Conservation (phyloP, 1,139 yeast species). For the Suhomyces bolitotheri region DNA sequence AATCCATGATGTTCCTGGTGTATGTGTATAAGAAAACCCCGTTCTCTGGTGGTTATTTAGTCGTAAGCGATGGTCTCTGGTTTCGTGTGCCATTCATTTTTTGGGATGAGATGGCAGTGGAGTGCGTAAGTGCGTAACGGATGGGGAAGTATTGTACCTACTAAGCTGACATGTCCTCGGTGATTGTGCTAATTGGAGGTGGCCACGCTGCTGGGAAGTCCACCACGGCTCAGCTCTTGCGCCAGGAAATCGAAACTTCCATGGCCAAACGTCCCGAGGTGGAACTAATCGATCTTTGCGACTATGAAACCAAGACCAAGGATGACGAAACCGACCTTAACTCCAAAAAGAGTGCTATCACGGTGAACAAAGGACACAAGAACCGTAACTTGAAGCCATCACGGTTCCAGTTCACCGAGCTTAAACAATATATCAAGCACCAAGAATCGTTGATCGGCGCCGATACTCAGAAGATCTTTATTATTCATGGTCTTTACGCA, state of each 20-base stretch:
- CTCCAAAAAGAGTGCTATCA: slow-evolving; percentile 31
- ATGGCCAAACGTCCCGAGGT: slow-evolving; percentile 22
- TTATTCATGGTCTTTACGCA: slow-evolving; percentile 82
- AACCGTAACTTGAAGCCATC: slow-evolving; percentile 39
- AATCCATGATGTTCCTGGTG: slow-evolving; percentile 28
- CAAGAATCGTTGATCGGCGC: slow-evolving; percentile 13
- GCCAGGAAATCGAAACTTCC: slow-evolving; percentile 26
- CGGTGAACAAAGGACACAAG: slow-evolving; percentile 23
- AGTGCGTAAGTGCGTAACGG: no score
- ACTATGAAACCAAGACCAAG: slow-evolving; percentile 21
- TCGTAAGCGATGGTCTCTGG: neutral
- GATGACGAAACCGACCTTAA: slow-evolving; percentile 1
- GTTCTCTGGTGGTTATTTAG: no score
- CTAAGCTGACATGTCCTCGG: slow-evolving; percentile 17
- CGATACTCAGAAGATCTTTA: slow-evolving; percentile 40
- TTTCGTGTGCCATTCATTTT: neutral
- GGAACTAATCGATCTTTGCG: slow-evolving; percentile 30
- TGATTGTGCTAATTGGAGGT: slow-evolving; percentile 64
- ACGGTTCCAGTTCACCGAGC: slow-evolving; percentile 35
- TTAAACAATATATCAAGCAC: slow-evolving; percentile 20
- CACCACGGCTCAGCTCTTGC: slow-evolving; percentile 36
- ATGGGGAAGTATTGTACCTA: neutral
- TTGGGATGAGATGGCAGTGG: neutral
- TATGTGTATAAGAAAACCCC: no score
- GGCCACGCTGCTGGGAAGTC: slow-evolving; percentile 74